Evolutionary conservation across 2,329 filamentous ascomycete genomes (phyloP).

Genomic region (Trichoderma atrobrunneum): DNA sequence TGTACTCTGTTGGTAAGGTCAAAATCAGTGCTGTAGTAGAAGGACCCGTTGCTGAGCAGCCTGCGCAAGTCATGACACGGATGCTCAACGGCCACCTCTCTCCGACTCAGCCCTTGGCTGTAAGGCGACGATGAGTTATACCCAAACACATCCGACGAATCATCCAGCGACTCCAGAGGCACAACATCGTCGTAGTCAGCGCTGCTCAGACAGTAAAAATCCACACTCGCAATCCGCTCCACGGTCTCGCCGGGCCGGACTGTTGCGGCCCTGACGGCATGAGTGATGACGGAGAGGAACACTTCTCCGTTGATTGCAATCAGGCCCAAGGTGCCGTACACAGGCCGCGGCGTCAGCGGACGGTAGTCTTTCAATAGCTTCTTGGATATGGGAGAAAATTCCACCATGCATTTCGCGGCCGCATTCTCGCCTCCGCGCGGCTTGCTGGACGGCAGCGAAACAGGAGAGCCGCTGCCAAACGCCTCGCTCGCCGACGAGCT

Average conservation of each 20-base stretch:
- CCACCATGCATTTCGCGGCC: constrained; percentile 75
- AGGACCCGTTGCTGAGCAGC: constrained; percentile 86
- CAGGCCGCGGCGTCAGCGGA: constrained; percentile 67
- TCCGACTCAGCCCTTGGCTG: constrained; percentile 52
- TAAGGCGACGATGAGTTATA: constrained; percentile 45
- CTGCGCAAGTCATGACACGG: constrained; percentile 90
- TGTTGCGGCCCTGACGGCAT: constrained; percentile 73
- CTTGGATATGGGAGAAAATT: constrained; percentile 67
- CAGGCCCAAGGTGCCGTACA: constrained; percentile 83
- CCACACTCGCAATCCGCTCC: constrained; percentile 79
- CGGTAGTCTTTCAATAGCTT: constrained; percentile 74
- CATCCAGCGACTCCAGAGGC: constrained; percentile 52
- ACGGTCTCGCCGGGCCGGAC: constrained; percentile 86
- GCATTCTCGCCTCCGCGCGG: constrained; percentile 44
- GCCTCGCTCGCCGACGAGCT: constrained; percentile 62
- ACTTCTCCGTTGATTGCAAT: constrained; percentile 82
- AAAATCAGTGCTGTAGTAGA: constrained; percentile 99
- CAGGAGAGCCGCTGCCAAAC: constrained; percentile 56
- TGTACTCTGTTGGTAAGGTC: constrained; percentile 92
- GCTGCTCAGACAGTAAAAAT: constrained; percentile 90
- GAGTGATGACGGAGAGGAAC: constrained; percentile 86
- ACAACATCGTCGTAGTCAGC: constrained; percentile 79
- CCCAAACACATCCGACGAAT: constrained; percentile 46
- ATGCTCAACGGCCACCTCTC: constrained; percentile 74
- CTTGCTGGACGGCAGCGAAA: constrained; percentile 49